phyloP scores from a whole-genome alignment of 768 basidiomycete species.

The Lactarius trivialis region DNA sequence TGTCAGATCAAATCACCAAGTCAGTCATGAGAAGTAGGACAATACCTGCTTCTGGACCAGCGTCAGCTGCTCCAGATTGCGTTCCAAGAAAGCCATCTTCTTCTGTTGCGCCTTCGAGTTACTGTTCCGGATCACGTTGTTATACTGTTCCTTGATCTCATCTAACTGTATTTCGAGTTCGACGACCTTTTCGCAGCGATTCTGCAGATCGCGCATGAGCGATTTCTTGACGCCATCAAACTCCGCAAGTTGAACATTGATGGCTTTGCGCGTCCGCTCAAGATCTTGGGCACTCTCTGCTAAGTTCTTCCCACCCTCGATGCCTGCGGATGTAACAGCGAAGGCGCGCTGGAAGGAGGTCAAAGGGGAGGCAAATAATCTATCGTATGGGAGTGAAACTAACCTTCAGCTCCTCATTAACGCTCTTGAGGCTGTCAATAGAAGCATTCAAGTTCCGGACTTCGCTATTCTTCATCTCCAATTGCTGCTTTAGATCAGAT shows the following conservation, averaged over 20 bases:
- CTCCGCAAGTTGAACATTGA: slow-evolving; percentile 96
- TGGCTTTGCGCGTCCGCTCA: slow-evolving; percentile 92
- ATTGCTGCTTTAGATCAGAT: slow-evolving; percentile 79
- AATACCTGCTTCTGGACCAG: slow-evolving; percentile 93
- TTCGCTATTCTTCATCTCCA: slow-evolving; percentile 80
- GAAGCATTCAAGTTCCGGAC: slow-evolving; percentile 76
- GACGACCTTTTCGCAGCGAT: slow-evolving; percentile 99
- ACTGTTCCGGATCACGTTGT: slow-evolving; percentile 95
- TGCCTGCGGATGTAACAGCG: slow-evolving; percentile 93
- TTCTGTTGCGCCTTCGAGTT: slow-evolving; percentile 98
- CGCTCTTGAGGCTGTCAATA: slow-evolving; percentile 88
- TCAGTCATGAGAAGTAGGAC: slow-evolving; percentile 3
- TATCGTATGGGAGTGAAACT: slow-evolving; percentile 19
- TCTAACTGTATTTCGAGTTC: slow-evolving; percentile 98
- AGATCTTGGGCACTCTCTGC: slow-evolving; percentile 97
- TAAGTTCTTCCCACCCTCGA: slow-evolving; percentile 94
- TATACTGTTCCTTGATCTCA: slow-evolving; percentile 98
- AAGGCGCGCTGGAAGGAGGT: slow-evolving; percentile 73
- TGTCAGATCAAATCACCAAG: slow-evolving; percentile 10
- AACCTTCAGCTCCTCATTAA: slow-evolving; percentile 98
- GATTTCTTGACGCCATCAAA: slow-evolving; percentile 99
- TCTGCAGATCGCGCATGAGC: slow-evolving; percentile 96
- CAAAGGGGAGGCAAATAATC: slow-evolving; percentile 18
- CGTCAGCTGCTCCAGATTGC: slow-evolving; percentile 92
- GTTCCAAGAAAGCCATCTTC: slow-evolving; percentile 98